A percentile compares a stretch with the other conserved stretches of the same genome.
Evolutionary conservation across 257 asterid species (phyloP).

Genomic region (Oldenlandia corymbosa): DNA sequence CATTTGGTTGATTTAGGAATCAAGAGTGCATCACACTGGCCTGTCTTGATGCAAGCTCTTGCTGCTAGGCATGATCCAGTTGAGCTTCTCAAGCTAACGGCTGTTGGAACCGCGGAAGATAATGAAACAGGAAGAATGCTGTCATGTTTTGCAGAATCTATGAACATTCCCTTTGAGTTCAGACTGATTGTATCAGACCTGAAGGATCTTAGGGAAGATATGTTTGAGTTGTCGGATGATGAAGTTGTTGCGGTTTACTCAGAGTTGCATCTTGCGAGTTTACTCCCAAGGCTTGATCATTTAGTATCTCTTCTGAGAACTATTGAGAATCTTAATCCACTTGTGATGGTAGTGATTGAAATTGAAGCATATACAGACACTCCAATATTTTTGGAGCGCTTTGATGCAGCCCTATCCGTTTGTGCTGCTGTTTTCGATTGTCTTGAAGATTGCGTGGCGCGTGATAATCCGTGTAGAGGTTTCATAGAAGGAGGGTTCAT

Average conservation of each 20-base stretch:
- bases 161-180: conserved; percentile 30
- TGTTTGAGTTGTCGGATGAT: conserved; percentile 26
- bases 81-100: conserved; percentile 46
- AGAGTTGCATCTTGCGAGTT: conserved; percentile 13
- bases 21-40: conserved; percentile 34
- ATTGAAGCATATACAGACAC: conserved; percentile 39
- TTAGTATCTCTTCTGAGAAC: conserved; percentile 29
- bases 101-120: conserved; percentile 30
- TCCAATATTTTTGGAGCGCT: conserved; percentile 38
- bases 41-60: conserved; percentile 53
- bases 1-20: conserved; percentile 37
- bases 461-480: conserved; percentile 22
- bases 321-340: conserved; percentile 23
- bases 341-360: conserved; percentile 36
- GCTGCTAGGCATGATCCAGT: conserved; percentile 26
- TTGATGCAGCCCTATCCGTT: conserved; percentile 36
- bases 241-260: conserved; percentile 40
- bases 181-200: conserved; percentile 35
- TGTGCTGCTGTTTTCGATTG: conserved; percentile 37
- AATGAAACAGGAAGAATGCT: conserved; percentile 31
- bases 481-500: conserved; percentile 26
- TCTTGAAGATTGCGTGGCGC: conserved; percentile 36
- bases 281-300: conserved; percentile 29
- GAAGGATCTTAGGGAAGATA: conserved; percentile 25
- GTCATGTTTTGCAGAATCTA: conserved; percentile 34